A percentile compares a stretch with the other conserved stretches of the same genome.
Evolutionary conservation across 2,329 filamentous ascomycete species (phyloP).

Genomic region (Cucurbitaria berberidis): DNA sequence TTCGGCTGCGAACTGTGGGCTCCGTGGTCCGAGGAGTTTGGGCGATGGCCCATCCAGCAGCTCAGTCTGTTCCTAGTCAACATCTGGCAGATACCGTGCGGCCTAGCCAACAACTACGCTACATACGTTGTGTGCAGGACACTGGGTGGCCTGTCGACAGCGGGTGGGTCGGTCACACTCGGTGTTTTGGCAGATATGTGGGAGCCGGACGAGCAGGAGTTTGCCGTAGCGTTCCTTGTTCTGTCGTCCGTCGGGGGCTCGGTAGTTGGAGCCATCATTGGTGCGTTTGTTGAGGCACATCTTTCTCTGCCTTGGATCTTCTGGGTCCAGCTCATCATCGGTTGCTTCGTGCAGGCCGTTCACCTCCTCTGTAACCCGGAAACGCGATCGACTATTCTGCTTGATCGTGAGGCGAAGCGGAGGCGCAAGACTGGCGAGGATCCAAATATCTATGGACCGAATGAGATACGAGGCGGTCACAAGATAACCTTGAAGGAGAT

Average conservation of each 20-base stretch:
- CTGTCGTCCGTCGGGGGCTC: conserved; percentile 63
- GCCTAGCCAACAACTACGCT: conserved; percentile 52
- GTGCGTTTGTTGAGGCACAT: conserved; percentile 59
- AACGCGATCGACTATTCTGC: conserved; percentile 74
- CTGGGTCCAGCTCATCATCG: conserved; percentile 84
- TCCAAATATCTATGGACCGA: conserved; percentile 71
- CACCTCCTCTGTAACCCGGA: conserved; percentile 76
- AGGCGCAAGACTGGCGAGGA: conserved; percentile 67
- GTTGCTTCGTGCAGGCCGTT: conserved; percentile 69
- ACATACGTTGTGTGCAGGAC: conserved; percentile 54
- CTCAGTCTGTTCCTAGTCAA: conserved; percentile 60
- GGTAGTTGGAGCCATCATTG: conserved; percentile 61
- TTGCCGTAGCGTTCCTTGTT: conserved; percentile 66
- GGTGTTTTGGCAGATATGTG: conserved; percentile 71
- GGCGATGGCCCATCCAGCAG: conserved; percentile 60
- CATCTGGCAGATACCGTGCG: conserved; percentile 58
- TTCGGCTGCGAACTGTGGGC: conserved; percentile 62
- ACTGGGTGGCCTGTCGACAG: conserved; percentile 65
- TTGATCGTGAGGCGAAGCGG: conserved; percentile 77
- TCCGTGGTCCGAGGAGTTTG: conserved; percentile 62
- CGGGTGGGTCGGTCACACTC: conserved; percentile 67
- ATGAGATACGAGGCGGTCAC: conserved; percentile 60
- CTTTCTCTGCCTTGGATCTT: conserved; percentile 62
- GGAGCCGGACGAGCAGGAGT: conserved; percentile 63
- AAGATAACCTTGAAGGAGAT: conserved; percentile 53